Evolutionary conservation across 2,329 filamentous ascomycete species (phyloP).

Genomic region (Fusarium sp.): DNA sequence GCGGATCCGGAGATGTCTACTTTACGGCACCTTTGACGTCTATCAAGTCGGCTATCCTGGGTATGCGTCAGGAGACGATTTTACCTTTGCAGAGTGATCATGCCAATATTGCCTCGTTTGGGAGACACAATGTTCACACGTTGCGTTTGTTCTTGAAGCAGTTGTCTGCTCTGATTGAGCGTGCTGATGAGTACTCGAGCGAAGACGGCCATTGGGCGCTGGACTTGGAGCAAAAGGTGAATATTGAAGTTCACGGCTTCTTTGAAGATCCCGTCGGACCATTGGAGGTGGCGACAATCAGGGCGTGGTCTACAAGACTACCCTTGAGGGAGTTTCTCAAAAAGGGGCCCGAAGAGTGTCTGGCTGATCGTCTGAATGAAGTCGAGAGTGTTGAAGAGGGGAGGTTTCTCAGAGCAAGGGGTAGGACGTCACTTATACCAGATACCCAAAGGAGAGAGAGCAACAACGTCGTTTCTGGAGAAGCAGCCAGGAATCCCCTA

Average conservation of each 20-base stretch:
- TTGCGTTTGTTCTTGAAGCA: slow-evolving; percentile 53
- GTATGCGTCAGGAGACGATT: slow-evolving; percentile 60
- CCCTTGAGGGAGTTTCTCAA: slow-evolving; percentile 62
- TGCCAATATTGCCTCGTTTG: slow-evolving; percentile 63
- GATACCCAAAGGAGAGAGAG: neutral
- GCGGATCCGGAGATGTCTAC: slow-evolving; percentile 56
- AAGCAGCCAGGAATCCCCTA: slow-evolving; percentile 45
- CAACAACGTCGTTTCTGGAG: neutral
- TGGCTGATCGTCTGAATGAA: slow-evolving; percentile 60
- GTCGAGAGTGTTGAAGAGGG: slow-evolving; percentile 46
- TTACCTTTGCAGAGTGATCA: slow-evolving; percentile 64
- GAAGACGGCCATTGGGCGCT: slow-evolving; percentile 54
- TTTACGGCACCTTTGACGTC: slow-evolving; percentile 67
- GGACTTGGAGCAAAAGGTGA: slow-evolving; percentile 60
- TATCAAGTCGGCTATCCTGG: slow-evolving; percentile 62
- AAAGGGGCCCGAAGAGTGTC: slow-evolving; percentile 63
- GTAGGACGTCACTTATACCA: slow-evolving; percentile 40
- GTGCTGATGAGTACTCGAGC: slow-evolving; percentile 46
- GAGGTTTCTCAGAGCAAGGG: slow-evolving; percentile 43
- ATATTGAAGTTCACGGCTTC: slow-evolving; percentile 65
- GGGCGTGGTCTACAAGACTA: slow-evolving; percentile 61
- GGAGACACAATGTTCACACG: slow-evolving; percentile 57
- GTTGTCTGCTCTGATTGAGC: slow-evolving; percentile 45
- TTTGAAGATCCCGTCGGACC: slow-evolving; percentile 60
- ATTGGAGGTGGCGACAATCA: slow-evolving; percentile 49